phyloP scores from a whole-genome alignment of 108 stramenopile genomes.

The Skeletonema marinoi region DNA sequence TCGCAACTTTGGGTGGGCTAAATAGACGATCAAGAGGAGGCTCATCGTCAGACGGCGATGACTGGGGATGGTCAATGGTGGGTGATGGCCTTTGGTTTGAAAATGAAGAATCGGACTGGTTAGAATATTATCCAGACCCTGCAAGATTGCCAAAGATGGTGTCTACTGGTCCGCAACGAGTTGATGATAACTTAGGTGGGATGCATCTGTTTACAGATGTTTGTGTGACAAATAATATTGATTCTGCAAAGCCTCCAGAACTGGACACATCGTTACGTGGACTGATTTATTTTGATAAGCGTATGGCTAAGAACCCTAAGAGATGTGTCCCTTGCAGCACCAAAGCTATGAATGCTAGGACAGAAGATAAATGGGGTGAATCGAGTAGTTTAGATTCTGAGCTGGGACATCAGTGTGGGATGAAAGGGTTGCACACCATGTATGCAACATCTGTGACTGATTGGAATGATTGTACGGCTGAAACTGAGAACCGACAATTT shows the following conservation, averaged over 20 bases:
- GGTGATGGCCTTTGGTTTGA: not conserved
- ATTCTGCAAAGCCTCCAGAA: constrained; percentile 13
- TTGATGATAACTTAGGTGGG: not conserved
- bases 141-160: constrained; percentile 2
- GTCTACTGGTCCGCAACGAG: constrained; percentile 9
- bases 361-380: constrained; percentile 10
- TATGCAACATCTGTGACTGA: constrained; percentile 40
- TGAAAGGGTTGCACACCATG: constrained; percentile 38
- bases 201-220: constrained; percentile 28
- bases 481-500: not conserved
- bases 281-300: constrained; percentile 35
- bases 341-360: not conserved
- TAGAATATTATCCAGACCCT: constrained; percentile 19
- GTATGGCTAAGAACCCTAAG: constrained; percentile 9
- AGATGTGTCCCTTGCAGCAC: constrained; percentile 35
- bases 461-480: constrained; percentile 37
- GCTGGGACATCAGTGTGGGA: constrained; percentile 33
- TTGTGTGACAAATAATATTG: constrained; percentile 36
- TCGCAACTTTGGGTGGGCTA: not conserved
- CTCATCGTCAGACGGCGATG: not conserved
- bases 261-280: constrained; percentile 23
- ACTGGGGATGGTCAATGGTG: not conserved
- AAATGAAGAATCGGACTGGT: constrained; percentile 2
- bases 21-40: not conserved
- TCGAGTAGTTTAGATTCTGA: not conserved